Evolutionary conservation across 495 filamentous ascomycete genomes (phyloP), one percentile per base, ranked within the genome.

Genomic region (Lineolata rhizophorae): DNA sequence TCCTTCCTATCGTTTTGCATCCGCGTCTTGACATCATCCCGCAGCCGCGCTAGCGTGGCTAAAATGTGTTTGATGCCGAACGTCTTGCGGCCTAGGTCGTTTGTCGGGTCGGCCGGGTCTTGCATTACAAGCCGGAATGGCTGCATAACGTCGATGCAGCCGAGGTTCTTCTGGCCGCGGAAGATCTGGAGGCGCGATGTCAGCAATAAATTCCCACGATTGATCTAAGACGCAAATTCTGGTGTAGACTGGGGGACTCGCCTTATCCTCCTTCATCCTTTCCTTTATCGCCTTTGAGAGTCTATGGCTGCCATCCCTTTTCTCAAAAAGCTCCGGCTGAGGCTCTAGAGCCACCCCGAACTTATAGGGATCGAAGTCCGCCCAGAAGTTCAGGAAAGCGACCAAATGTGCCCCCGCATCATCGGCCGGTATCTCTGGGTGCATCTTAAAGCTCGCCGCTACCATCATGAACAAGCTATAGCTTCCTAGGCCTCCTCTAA

Each of bases 21-120:
- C n/a, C n/a, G n/a, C n/a, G n/a, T n/a, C n/a, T n/a, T n/a, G n/a
- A n/a, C n/a, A n/a, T n/a, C n/a, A n/a, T n/a, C n/a, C n/a, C 17
- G 20, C 11, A 34, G 14, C 10, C 18, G 18, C 5, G 9, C 11
- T n/a, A 53, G 47, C 5, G 43, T 60, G 12, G 15, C 32, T 32
- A 49, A 46, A 15, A 63, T 34, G 32, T 60, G 50, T 35, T 60
- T 58, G 38, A 62, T 57, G 27, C 41, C 46, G 29, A 53, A 43
- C 2, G 34, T 37, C 32, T 50, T 54, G 24, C 36, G 31, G 14
- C 69, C 70, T 1, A 72, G 48, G 39, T 75, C 65, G 35, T 65
- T 65, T 40, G 54, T 50, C 19, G 54, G 53, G 35, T 71, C 56
- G 2, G 64, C 62, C 1, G 70, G 70, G 35, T 75, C 67, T 42